A percentile compares a stretch with the other conserved stretches of the same genome.
These are phyloP conservation scores for Colletotrichum eleusines DNA, from an alignment of 2,329 filamentous ascomycete species.

Conservation along the genomic window DNA sequence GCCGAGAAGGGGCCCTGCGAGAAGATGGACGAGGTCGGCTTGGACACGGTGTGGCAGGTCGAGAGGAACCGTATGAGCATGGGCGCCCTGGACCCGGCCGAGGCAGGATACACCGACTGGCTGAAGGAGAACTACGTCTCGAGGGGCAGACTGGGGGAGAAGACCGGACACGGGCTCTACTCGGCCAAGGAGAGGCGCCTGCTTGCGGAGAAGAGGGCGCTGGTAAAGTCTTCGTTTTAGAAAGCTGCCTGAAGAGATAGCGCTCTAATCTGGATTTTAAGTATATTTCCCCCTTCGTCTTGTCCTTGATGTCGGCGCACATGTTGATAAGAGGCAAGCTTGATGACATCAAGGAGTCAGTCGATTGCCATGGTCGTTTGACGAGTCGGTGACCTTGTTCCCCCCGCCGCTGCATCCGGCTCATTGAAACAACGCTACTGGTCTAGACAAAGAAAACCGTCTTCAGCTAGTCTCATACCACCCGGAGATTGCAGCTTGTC, in stretches of 20 bases:
- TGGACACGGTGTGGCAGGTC: slow-evolving; percentile 50
- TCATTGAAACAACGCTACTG: no score
- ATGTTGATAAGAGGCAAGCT: no score
- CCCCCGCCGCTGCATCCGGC: no score
- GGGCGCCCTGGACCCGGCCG: slow-evolving; percentile 32
- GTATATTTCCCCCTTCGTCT: no score
- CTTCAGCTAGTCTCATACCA: neutral
- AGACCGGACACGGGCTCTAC: slow-evolving; percentile 48
- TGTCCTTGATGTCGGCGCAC: no score
- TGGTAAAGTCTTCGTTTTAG: slow-evolving; percentile 11
- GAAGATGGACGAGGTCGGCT: slow-evolving; percentile 51
- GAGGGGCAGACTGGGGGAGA: slow-evolving; percentile 47
- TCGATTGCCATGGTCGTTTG: no score
- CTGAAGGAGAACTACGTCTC: slow-evolving; percentile 47
- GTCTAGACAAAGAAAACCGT: neutral
- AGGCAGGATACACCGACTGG: slow-evolving; percentile 42
- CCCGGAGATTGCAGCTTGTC: neutral
- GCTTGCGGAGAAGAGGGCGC: slow-evolving; percentile 43
- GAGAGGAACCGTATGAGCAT: slow-evolving; percentile 45
- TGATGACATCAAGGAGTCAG: no score
- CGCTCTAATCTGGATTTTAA: no score
- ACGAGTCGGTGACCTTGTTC: no score
- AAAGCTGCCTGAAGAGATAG: no score
- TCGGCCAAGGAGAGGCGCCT: slow-evolving; percentile 44
- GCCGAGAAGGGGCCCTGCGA: slow-evolving; percentile 48